These are phyloP conservation scores for Comarum palustre DNA, from an alignment of 306 rosid species.

Conservation along the genomic window DNA sequence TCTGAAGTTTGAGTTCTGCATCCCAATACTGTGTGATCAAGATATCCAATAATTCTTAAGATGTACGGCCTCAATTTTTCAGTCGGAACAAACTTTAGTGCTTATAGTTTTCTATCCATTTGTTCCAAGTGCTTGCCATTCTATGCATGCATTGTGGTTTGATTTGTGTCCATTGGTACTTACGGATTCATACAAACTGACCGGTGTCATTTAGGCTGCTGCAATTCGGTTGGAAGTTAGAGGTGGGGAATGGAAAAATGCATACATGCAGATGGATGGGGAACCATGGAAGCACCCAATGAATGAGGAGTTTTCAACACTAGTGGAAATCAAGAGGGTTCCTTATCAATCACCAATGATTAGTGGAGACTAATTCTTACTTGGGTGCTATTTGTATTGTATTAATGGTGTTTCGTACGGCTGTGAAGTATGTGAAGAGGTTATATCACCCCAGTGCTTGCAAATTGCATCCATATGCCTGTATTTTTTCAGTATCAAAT, in stretches of 20 bases:
- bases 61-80: neutral
- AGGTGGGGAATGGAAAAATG: conserved; percentile 87
- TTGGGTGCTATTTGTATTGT: conserved; percentile 13
- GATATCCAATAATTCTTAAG: neutral
- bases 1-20: neutral
- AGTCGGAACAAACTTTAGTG: neutral
- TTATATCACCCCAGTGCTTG: conserved; percentile 3
- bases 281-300: conserved; percentile 97
- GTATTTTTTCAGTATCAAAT: neutral
- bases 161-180: neutral
- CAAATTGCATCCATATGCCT: conserved; percentile 26
- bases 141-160: neutral
- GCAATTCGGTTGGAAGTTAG: conserved; percentile 83
- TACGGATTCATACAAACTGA: neutral
- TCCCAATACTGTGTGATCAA: neutral
- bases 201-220: conserved; percentile 60
- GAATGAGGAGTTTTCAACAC: conserved; percentile 61
- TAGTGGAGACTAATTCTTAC: conserved; percentile 44
- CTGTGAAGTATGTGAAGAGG: conserved; percentile 7
- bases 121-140: neutral
- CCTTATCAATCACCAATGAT: conserved; percentile 74
- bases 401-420: neutral
- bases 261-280: conserved; percentile 92
- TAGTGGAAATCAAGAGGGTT: conserved; percentile 85
- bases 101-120: neutral